phyloP scores from a whole-genome alignment of 2,329 filamentous ascomycete genomes.

The Corynespora cassiicola region DNA sequence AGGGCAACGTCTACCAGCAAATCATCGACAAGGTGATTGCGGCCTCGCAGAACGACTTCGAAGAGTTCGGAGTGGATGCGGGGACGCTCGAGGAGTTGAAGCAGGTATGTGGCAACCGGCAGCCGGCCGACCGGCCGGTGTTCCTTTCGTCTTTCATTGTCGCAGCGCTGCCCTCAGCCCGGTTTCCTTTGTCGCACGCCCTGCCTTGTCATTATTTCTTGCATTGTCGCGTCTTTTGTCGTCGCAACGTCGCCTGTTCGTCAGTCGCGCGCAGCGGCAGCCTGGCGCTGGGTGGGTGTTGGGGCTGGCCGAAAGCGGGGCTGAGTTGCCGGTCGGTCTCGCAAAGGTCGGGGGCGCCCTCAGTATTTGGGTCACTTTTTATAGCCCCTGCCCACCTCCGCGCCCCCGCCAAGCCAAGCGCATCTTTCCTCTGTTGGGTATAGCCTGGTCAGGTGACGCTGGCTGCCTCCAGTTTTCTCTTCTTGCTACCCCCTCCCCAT shows the following conservation, averaged over 20 bases:
- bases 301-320: constrained; percentile 51
- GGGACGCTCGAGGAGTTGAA: constrained; percentile 85
- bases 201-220: constrained; percentile 10
- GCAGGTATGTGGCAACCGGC: constrained; percentile 68
- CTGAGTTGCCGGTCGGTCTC: constrained; percentile 45
- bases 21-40: constrained; percentile 77
- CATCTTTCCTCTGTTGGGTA: constrained; percentile 39
- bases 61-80: constrained; percentile 92
- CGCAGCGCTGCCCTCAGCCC: constrained; percentile 10
- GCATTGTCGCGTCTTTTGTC: constrained; percentile 6
- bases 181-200: constrained; percentile 11
- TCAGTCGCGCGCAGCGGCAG: constrained; percentile 25
- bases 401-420: constrained; percentile 42
- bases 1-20: constrained; percentile 83
- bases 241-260: constrained; percentile 18
- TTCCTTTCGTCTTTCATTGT: constrained; percentile 20
- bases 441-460: constrained; percentile 43
- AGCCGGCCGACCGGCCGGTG: constrained; percentile 16
- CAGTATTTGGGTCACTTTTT: constrained; percentile 56
- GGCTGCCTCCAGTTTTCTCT: constrained; percentile 13
- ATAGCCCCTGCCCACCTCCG: constrained; percentile 51
- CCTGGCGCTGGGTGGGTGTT: constrained; percentile 29
- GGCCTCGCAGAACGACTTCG: constrained; percentile 87
- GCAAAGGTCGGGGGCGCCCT: constrained; percentile 46
- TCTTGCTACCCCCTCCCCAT: constrained; percentile 3